Conservation (phyloP, 148 eudicot species). For the Chenopodium suecicum region DNA sequence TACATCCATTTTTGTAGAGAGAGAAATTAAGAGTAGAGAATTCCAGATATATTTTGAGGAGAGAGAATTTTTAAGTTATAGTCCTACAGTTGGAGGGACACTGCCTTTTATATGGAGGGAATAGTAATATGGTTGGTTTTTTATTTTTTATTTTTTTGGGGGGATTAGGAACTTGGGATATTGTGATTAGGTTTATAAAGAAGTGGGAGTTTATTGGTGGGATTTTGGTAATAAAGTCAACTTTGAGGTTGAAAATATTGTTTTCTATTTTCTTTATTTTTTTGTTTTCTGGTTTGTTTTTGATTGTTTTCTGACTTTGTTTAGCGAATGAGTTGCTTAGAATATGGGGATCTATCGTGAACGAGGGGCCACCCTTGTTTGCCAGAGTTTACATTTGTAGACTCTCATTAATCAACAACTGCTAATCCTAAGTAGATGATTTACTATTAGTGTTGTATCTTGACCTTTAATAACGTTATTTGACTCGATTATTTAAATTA, state of each 20-base stretch:
- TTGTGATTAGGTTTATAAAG: constrained; percentile 5
- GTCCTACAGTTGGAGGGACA: background rate
- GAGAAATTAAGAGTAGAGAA: background rate
- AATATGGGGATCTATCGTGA: background rate
- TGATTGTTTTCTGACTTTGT: constrained; percentile 9
- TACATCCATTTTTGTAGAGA: background rate
- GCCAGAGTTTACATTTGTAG: no score
- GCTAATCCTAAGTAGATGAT: no score
- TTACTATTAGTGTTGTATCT: background rate
- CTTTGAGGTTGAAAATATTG: constrained; percentile 8
- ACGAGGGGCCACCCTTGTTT: background rate
- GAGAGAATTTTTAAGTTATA: background rate
- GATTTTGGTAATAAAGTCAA: constrained; percentile 5
- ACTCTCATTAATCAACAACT: background rate
- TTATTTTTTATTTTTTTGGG: background rate
- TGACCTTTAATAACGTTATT: no score
- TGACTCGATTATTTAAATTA: no score
- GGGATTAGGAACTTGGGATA: background rate
- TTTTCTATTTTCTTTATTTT: no score
- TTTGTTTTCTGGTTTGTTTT: background rate
- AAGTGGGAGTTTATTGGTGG: background rate
- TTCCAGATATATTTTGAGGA: background rate
- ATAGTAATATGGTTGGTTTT: no score
- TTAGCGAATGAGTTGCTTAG: background rate
- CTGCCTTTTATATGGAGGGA: background rate